These are phyloP conservation scores for Saccharomyces hybrid DNA, from an alignment of 1,139 yeast genomes.

Conservation along the genomic window DNA sequence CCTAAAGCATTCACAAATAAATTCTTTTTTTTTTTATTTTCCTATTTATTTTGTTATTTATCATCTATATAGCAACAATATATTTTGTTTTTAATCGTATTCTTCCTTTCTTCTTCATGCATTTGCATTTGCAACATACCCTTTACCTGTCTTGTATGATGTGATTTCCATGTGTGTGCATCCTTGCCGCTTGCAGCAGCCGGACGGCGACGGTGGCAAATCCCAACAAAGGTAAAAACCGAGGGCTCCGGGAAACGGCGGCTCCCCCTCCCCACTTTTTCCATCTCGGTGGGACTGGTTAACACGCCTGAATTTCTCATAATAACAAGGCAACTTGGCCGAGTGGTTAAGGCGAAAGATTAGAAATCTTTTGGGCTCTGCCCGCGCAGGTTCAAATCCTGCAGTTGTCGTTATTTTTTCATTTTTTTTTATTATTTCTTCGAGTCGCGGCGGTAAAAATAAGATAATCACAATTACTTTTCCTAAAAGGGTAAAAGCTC, in stretches of 20 bases:
- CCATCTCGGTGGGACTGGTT: neutral
- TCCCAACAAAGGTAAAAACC: neutral
- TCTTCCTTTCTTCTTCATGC: neutral
- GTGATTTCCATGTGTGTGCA: neutral
- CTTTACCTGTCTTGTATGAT: neutral
- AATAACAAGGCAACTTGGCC: conserved; percentile 39
- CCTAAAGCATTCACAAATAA: conserved; percentile 1
- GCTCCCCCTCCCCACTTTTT: neutral
- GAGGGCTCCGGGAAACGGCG: neutral
- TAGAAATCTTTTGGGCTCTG: conserved; percentile 45
- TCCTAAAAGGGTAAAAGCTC: neutral
- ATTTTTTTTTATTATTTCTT: neutral
- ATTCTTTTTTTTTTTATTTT: neutral
- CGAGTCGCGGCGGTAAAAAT: neutral
- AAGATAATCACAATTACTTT: neutral
- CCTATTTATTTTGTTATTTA: neutral
- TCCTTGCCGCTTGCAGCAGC: neutral
- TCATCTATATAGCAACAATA: conserved; percentile 1
- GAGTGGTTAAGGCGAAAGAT: conserved; percentile 51
- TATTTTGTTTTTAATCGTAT: neutral
- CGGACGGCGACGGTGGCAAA: neutral
- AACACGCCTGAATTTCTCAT: neutral
- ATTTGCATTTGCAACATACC: neutral
- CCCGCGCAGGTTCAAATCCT: conserved; percentile 37
- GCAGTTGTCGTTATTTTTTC: conserved; percentile 32